Percentiles rank a stretch among this genome's conserved stretches.
Evolutionary conservation across 805 yeast species (phyloP).

Genomic region (Suhomyces faveliae): DNA sequence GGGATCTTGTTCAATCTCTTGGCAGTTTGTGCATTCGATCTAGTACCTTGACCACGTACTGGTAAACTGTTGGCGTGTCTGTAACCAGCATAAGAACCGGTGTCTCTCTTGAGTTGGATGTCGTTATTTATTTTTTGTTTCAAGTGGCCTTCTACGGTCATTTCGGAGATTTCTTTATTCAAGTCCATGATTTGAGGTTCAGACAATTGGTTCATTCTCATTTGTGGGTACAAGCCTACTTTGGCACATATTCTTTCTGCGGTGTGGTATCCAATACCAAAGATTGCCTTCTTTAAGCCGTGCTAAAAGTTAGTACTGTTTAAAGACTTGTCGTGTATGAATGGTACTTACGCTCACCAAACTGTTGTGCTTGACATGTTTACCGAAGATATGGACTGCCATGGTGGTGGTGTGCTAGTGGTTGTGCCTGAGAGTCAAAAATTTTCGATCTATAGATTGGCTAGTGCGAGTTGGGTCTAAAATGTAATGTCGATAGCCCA

Average conservation of each 20-base stretch:
- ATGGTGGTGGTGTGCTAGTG: slow-evolving; percentile 15
- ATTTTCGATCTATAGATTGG: slow-evolving; percentile 4
- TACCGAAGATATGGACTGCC: slow-evolving; percentile 48
- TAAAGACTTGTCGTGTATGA: too few species aligned
- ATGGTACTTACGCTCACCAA: slow-evolving; percentile 31
- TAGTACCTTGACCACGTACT: slow-evolving; percentile 81
- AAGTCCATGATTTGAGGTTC: slow-evolving; percentile 85
- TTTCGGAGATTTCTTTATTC: slow-evolving; percentile 80
- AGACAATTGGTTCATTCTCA: slow-evolving; percentile 90
- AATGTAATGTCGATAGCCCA: too few species aligned
- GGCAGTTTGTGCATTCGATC: slow-evolving; percentile 89
- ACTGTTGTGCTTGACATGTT: slow-evolving; percentile 42
- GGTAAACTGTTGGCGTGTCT: slow-evolving; percentile 79
- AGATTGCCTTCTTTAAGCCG: slow-evolving; percentile 78
- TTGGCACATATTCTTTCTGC: slow-evolving; percentile 80
- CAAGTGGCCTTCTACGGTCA: slow-evolving; percentile 80
- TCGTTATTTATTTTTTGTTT: slow-evolving; percentile 73
- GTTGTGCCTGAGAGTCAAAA: neutral
- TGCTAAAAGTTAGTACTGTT: slow-evolving; percentile 17
- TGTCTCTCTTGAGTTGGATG: slow-evolving; percentile 72
- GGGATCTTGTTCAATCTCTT: slow-evolving; percentile 76
- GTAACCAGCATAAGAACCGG: slow-evolving; percentile 83
- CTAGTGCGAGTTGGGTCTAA: too few species aligned
- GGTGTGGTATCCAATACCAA: slow-evolving; percentile 77
- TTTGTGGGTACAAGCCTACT: slow-evolving; percentile 86